phyloP scores from a whole-genome alignment of 352 stramenopile genomes.

The Phytophthora sojae region DNA sequence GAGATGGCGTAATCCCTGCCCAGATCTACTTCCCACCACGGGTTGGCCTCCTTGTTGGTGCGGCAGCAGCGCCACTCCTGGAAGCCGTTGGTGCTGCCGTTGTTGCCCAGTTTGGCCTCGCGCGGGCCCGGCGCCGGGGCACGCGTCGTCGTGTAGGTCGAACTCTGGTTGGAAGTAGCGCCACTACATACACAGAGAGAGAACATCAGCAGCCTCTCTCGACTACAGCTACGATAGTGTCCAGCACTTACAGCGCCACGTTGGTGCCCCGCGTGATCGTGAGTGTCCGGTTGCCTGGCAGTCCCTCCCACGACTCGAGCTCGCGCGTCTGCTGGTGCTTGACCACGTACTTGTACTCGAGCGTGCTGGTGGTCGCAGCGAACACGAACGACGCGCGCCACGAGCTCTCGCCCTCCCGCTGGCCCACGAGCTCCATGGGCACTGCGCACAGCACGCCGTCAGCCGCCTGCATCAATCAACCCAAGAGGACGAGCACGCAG shows the following conservation, averaged over 20 bases:
- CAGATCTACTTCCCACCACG: conserved; percentile 83
- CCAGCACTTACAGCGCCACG: conserved; percentile 59
- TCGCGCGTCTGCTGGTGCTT: conserved; percentile 46
- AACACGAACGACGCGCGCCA: conserved; percentile 55
- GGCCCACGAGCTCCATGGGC: conserved; percentile 49
- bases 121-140: conserved; percentile 55
- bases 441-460: conserved; percentile 39
- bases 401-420: conserved; percentile 37
- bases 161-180: conserved; percentile 53
- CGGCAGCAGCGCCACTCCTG: conserved; percentile 72
- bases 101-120: conserved; percentile 58
- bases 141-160: conserved; percentile 50
- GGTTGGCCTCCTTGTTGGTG: conserved; percentile 61
- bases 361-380: conserved; percentile 19
- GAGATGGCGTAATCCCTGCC: conserved; percentile 40
- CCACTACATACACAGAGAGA: conserved; percentile 9
- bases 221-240: background rate
- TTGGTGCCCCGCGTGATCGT: conserved; percentile 53
- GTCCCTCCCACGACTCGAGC: conserved; percentile 73
- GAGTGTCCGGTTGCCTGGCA: conserved; percentile 74
- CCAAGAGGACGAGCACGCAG: background rate
- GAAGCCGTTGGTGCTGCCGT: conserved; percentile 74
- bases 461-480: background rate
- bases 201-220: background rate
- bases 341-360: conserved; percentile 88